Evolutionary conservation across 2,329 filamentous ascomycete species (phyloP).

Genomic region (Grosmannia clavigera): DNA sequence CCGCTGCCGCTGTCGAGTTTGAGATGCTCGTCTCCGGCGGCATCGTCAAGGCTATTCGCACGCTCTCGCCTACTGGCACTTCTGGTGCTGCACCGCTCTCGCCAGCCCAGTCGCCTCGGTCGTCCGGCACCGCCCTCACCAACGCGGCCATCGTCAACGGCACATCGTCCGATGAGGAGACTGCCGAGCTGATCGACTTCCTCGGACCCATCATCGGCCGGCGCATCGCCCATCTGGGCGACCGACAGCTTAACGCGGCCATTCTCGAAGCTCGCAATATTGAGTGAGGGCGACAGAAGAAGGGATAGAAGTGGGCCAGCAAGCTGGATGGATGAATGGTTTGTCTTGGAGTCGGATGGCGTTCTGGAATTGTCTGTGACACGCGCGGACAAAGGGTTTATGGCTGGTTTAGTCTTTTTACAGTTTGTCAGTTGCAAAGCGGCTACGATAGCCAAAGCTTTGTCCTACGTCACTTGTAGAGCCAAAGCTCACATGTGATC

Average conservation of each 20-base stretch:
- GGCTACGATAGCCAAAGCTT: not conserved
- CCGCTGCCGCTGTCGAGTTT: constrained; percentile 29
- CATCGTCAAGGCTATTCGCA: constrained; percentile 40
- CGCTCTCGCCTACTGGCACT: constrained; percentile 21
- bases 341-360: not conserved
- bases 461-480: too few species aligned
- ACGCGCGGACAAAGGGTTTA: too few species aligned
- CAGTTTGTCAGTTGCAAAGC: not conserved
- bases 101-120: constrained; percentile 7
- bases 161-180: constrained; percentile 22
- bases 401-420: too few species aligned
- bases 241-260: constrained; percentile 34
- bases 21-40: constrained; percentile 40
- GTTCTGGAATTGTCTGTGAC: not conserved
- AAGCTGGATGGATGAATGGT: too few species aligned
- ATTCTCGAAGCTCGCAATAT: constrained; percentile 44
- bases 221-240: constrained; percentile 31
- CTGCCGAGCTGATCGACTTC: constrained; percentile 37
- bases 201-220: constrained; percentile 42
- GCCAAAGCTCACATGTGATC: too few species aligned
- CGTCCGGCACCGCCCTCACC: not conserved
- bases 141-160: not conserved
- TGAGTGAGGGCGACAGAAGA: constrained; percentile 20
- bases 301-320: too few species aligned
- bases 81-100: constrained; percentile 11